Base-by-base conservation (phyloP, 495 filamentous ascomycete genomes). In the Neurospora tetraspora region DNA sequence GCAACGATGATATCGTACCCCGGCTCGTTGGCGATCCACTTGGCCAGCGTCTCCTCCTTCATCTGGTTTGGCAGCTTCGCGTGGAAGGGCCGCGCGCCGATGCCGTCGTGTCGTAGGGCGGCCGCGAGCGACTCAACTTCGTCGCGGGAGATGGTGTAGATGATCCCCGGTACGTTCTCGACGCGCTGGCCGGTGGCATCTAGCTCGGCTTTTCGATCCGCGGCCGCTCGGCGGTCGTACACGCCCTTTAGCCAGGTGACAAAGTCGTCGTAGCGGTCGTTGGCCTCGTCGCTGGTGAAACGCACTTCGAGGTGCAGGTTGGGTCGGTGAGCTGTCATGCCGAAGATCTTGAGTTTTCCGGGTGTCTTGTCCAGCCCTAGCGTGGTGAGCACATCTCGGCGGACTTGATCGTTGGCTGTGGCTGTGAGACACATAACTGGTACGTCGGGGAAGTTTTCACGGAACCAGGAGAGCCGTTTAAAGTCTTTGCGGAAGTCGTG, bases 401-500 rank as follows among this genome's bases (percentile, higher is more conserved):
- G 87, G 18, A 98, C 93, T 69, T 88, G 87, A 3, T 86, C 81
- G 16, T 95, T 97, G 18, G 95, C 95, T 2, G 95, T 97, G 4
- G 95, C 95, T 0, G 95, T 98, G 20, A 97, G 86, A 68, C 93
- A 95, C 74, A 94, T 97, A 39, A 98, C 90, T 31, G 95, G 94
- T 1, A 97, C 92, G 37, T 90, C 85, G 1, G 94, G 94, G 73
- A 93, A 92, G 27, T 89, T 89, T 37, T 87, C 84, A 73, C 91
- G 93, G 83, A 98, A 97, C 89, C 92, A 97, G 8, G 89, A 89
- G n/a, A 98, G 87, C 34, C 91, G 86, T 75, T 93, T 93, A 81
- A 97, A 98, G 39, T 93, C 91, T 20, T 91, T 92, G n/a, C 95
- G 91, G 77, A 98, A 98, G 80, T 98, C 95, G 79, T 98, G 94